A percentile compares a stretch with the other conserved stretches of the same genome.
These are phyloP conservation scores for Pilobolus umbonatus DNA, from an alignment of 192 early-diverging fungal species.

Conservation along the genomic window DNA sequence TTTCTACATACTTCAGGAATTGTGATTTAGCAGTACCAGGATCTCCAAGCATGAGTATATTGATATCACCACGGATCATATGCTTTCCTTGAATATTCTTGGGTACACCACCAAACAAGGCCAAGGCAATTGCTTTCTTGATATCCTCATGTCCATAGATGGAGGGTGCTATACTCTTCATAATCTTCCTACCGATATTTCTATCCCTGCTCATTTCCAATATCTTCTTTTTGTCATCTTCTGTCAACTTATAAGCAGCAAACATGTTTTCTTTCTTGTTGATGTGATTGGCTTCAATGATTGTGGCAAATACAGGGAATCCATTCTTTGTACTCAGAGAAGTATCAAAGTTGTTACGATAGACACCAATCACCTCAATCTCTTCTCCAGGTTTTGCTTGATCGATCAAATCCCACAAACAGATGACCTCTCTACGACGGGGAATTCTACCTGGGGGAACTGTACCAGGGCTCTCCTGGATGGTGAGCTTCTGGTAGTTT, in stretches of 20 bases:
- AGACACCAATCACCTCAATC: constrained; percentile 92
- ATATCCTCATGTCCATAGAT: constrained; percentile 98
- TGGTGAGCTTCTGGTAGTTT: constrained; percentile 93
- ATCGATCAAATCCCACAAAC: constrained; percentile 96
- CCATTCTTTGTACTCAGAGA: constrained; percentile 85
- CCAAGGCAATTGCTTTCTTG: constrained; percentile 87
- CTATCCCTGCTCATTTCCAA: constrained; percentile 71
- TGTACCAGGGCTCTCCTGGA: constrained; percentile 94
- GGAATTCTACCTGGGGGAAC: constrained; percentile 94
- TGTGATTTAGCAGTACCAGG: constrained; percentile 88
- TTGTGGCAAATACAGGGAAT: constrained; percentile 94
- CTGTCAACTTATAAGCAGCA: constrained; percentile 81
- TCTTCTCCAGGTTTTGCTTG: constrained; percentile 94
- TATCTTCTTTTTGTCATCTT: constrained; percentile 84
- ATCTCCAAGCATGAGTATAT: constrained; percentile 89
- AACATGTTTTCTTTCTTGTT: constrained; percentile 85
- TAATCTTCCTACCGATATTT: constrained; percentile 76
- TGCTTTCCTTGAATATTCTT: constrained; percentile 95
- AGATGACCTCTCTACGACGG: constrained; percentile 87
- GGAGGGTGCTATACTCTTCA: constrained; percentile 95
- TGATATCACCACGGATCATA: constrained; percentile 96
- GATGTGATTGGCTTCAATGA: constrained; percentile 96
- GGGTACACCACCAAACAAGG: constrained; percentile 94
- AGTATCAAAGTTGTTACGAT: constrained; percentile 92
- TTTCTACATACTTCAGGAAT: constrained; percentile 81